Evolutionary conservation across 176 grass and related monocot genomes (phyloP), one percentile per base, ranked within the genome.

Genomic region (Phragmites australis): DNA sequence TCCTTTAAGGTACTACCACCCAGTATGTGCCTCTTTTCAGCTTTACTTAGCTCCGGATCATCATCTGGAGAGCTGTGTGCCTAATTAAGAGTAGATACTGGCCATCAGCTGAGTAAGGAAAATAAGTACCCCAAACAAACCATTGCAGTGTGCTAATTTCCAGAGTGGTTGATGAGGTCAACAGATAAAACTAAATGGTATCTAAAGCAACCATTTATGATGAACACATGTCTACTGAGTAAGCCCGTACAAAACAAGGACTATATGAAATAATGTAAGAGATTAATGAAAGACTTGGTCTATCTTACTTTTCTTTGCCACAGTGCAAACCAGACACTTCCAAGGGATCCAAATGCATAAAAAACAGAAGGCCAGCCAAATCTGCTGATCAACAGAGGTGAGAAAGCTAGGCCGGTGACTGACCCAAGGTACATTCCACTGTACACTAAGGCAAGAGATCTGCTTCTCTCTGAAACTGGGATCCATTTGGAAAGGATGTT

Each of bases 381-480:
- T 89, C 72, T 94, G 42, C 91, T 89, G 55, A 98, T 98, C 80
- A 98, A 57, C n/a, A 98, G 9, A 46, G 95, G 95, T 51, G 95
- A 98, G 39, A 98, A 91, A 22, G 88, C 88, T 18, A 98, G 89
- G 79, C 95, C 95, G 9, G 90, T 93, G 46, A 98, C 95, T 44
- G 95, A 98, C 55, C 95, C 95, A 85, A 97, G 92, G 52, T 97
- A 97, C 95, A 98, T 98, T 68, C 92, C 95, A 48, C 95, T 98
- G 86, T 98, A 98, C 5, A 98, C 95, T 16, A 98, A 74, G 39
- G 95, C 78, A 76, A 98, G 90, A 14, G 95, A 94, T 88, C 95
- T 92, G 88, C 95, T 98, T 81, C 95, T 94, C 88, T 98, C 95
- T 50, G 83, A 93, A 70, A 98, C 92, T 42, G 95, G 95, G 68